These are phyloP conservation scores for Eutrema salsugineum DNA, from an alignment of 441 rosid genomes.

Conservation along the genomic window DNA sequence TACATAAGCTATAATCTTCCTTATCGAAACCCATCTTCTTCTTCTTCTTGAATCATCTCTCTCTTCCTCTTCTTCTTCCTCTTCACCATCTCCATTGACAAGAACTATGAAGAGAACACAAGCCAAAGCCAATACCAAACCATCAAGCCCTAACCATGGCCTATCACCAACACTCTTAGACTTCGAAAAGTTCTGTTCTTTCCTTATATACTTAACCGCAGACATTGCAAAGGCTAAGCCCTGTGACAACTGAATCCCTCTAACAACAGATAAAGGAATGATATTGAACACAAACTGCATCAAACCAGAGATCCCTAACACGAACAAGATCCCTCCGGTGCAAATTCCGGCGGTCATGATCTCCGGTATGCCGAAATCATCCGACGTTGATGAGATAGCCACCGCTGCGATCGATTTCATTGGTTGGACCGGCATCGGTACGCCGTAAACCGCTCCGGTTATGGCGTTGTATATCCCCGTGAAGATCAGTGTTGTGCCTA, in stretches of 20 bases:
- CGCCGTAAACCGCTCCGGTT: slow-evolving; percentile 59
- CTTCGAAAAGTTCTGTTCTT: slow-evolving; percentile 57
- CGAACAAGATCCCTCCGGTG: slow-evolving; percentile 49
- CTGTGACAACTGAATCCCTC: slow-evolving; percentile 84
- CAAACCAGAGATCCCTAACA: slow-evolving; percentile 63
- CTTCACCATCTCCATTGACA: slow-evolving; percentile 62
- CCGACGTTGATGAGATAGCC: slow-evolving; percentile 41
- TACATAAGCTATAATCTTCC: slow-evolving; percentile 36
- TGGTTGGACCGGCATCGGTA: slow-evolving; percentile 83
- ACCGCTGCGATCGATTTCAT: slow-evolving; percentile 71
- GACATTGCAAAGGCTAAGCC: slow-evolving; percentile 66
- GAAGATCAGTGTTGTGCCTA: slow-evolving; percentile 70
- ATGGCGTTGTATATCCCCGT: slow-evolving; percentile 58
- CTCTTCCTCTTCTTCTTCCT: slow-evolving; percentile 11
- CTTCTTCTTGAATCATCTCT: slow-evolving; percentile 10
- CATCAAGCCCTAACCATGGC: slow-evolving; percentile 75
- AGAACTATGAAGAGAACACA: slow-evolving; percentile 58
- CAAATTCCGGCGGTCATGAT: slow-evolving; percentile 72
- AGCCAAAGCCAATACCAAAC: slow-evolving; percentile 58
- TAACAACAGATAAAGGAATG: slow-evolving; percentile 63
- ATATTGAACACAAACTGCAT: slow-evolving; percentile 60
- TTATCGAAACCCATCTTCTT: slow-evolving; percentile 30
- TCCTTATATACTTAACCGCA: slow-evolving; percentile 64
- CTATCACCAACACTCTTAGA: slow-evolving; percentile 49
- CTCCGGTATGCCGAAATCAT: slow-evolving; percentile 52